Evolutionary conservation across 331 rosid genomes (phyloP).

Genomic region (Spiraea crenata): DNA sequence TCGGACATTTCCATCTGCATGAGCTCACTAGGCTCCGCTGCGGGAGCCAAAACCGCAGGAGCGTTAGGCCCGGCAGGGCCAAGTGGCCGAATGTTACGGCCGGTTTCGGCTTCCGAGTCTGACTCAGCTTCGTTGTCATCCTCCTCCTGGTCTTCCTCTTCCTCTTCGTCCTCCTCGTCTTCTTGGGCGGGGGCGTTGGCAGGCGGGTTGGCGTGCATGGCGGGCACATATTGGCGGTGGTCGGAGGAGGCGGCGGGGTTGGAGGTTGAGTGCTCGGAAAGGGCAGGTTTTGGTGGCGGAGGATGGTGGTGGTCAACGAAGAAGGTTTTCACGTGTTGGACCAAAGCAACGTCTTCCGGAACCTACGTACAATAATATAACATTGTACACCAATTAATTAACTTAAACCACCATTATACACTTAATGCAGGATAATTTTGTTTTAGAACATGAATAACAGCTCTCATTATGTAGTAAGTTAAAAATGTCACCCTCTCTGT

Average conservation of each 20-base stretch:
- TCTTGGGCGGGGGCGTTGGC: slow-evolving; percentile 12
- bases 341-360: slow-evolving; percentile 59
- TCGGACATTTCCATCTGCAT: slow-evolving; percentile 84
- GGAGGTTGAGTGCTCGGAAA: slow-evolving; percentile 87
- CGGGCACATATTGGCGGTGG: slow-evolving; percentile 26
- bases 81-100: not conserved
- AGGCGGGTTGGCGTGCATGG: slow-evolving; percentile 34
- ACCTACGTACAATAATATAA: slow-evolving; percentile 29
- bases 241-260: slow-evolving; percentile 68
- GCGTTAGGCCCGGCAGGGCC: not conserved
- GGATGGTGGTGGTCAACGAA: slow-evolving; percentile 47
- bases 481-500: slow-evolving; percentile 49
- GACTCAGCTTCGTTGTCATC: slow-evolving; percentile 35
- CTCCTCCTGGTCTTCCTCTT: slow-evolving; percentile 43
- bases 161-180: slow-evolving; percentile 39
- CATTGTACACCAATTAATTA: not conserved
- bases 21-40: slow-evolving; percentile 59
- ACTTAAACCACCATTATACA: too few relatives aligned
- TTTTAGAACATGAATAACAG: too few relatives aligned
- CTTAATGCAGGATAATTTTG: too few relatives aligned
- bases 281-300: slow-evolving; percentile 75
- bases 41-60: not conserved
- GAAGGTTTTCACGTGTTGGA: slow-evolving; percentile 69
- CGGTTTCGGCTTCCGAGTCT: slow-evolving; percentile 53
- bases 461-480: not conserved